Evolutionary conservation across 2,329 filamentous ascomycete species (phyloP), one percentile per base, ranked within the genome.

Genomic region (Sodiomyces alkalinus): DNA sequence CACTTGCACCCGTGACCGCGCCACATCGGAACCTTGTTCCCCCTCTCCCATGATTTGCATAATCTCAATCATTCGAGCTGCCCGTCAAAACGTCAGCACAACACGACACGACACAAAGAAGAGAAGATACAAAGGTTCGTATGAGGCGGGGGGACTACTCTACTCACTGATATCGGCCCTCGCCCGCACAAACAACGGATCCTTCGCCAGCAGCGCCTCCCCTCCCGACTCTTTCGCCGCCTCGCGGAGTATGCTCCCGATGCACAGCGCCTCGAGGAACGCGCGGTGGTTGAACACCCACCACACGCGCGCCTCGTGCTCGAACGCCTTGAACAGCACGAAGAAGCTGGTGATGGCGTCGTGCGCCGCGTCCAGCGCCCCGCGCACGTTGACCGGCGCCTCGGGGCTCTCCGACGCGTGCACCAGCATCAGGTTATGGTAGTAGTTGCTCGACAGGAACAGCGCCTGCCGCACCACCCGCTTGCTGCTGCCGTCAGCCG

Each of bases 201-300:
- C 71, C 38, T 58, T 61, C 6, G 41, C 43, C 26, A 65, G 41
- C 15, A 55, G 41, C 18, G 69, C 67, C 19, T 49, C 49, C 3
- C 57, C 60, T 1, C 52, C 52, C 7, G 55, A 52, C 35, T 66
- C 60, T 21, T 53, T 56, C 3, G 49, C 44, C 13, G 60, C 56
- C 44, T 74, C 67, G 22, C 60, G 55, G 32, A 77, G 46, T 15
- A 74, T 62, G 35, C 64, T 65, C 14, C 69, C 68, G 26, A 79
- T 80, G 51, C 70, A 80, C 44, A 75, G 48, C 18, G 76, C 76
- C 55, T 86, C 80, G 29, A 86, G 61, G 44, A 86, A 86, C 0
- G 80, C 80, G 2, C 80, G 60, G 45, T 86, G 80, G 46, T 83
- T 80, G 39, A 85, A 82, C 1, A 82, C 78, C 80, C 80, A 87